Percentiles rank a stretch among this genome's conserved stretches.
phyloP scores from a whole-genome alignment of 345 rosid genomes.

The Firmiana major region DNA sequence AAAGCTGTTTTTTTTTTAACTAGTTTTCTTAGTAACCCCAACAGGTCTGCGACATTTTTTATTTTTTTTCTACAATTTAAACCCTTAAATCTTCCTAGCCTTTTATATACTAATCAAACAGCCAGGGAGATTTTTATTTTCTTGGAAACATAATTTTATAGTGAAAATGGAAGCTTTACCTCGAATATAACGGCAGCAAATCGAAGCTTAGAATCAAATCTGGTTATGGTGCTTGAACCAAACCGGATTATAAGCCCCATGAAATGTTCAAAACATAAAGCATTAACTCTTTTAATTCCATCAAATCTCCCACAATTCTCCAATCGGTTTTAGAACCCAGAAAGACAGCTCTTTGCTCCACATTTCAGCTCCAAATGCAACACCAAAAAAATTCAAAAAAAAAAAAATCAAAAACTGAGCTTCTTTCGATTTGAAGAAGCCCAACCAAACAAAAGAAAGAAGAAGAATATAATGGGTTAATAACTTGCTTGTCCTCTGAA shows the following conservation, averaged over 20 bases:
- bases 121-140: neutral
- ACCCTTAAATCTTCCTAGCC: neutral
- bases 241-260: conserved; percentile 60
- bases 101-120: neutral
- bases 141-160: neutral
- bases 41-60: neutral
- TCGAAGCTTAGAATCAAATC: conserved; percentile 45
- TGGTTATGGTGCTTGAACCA: conserved; percentile 27
- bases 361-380: conserved; percentile 31
- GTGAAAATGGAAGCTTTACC: conserved; percentile 37
- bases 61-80: neutral
- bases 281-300: conserved; percentile 45
- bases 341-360: conserved; percentile 23
- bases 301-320: conserved; percentile 41
- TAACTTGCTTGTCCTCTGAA: neutral
- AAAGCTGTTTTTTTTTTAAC: conserved; percentile 10
- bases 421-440: neutral
- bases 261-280: conserved; percentile 33
- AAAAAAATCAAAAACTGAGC: neutral
- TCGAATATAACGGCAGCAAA: conserved; percentile 42
- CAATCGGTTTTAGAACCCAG: conserved; percentile 29
- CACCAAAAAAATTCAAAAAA: too few species aligned
- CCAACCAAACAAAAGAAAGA: neutral
- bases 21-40: conserved; percentile 13
- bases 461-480: neutral